A percentile compares a stretch with the other conserved stretches of the same genome.
phyloP scores from a whole-genome alignment of 1,139 yeast species.

The Scheffersomyces illinoinensis region DNA sequence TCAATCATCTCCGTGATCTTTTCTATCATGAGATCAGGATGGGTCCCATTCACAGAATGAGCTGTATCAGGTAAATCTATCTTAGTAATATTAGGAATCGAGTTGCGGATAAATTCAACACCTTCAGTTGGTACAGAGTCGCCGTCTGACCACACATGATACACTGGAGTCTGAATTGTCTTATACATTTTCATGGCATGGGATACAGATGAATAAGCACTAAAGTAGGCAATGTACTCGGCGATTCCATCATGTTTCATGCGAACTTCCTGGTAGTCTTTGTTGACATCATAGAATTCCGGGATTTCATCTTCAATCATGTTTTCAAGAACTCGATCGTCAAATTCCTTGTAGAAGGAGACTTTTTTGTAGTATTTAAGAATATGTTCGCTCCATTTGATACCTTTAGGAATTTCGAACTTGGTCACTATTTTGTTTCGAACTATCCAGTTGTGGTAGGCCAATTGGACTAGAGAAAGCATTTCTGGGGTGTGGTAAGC shows the following conservation, averaged over 20 bases:
- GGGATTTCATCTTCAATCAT: conserved; percentile 8
- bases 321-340: conserved; percentile 2
- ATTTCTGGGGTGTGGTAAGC: conserved; percentile 1
- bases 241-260: conserved; percentile 23
- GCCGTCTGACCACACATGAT: conserved; percentile 52
- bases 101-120: conserved; percentile 28
- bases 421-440: conserved; percentile 6
- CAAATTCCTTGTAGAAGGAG: conserved; percentile 1
- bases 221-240: conserved; percentile 52
- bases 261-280: conserved; percentile 28
- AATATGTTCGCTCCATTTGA: background rate
- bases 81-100: conserved; percentile 19
- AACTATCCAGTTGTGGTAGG: background rate
- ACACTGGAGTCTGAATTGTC: conserved; percentile 44
- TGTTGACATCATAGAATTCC: conserved; percentile 10
- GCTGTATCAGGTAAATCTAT: background rate
- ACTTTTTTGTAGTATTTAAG: background rate
- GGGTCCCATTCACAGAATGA: background rate
- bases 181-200: conserved; percentile 34
- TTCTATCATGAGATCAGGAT: background rate
- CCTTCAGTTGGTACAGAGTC: conserved; percentile 53
- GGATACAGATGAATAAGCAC: conserved; percentile 35
- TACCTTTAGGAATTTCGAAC: conserved; percentile 3
- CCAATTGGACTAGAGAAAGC: background rate
- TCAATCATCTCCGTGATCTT: background rate